Evolutionary conservation across 148 eudicot genomes (phyloP), one percentile per base, ranked within the genome.

Genomic region (Persicaria tinctoria): DNA sequence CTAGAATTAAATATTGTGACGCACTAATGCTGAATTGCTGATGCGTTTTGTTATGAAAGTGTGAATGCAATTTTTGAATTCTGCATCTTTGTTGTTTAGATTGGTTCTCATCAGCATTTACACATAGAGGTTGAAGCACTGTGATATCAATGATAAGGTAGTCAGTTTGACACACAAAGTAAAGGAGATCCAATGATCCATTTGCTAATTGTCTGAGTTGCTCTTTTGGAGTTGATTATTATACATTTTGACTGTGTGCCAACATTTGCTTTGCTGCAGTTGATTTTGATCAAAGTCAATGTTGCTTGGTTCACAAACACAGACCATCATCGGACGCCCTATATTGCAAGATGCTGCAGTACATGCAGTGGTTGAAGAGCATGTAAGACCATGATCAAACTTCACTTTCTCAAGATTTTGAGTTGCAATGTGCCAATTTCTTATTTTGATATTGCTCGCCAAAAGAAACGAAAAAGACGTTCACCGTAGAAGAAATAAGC

Each of bases 311-410:
- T 84, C 98, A 54, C 75, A 78, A 47, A 84, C 86, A 80, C 97
- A 92, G 82, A 95, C 97, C 77, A 89, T 95, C 50, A 86, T 95
- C 68, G 97, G 98, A 55, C 79, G 97, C 80, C 97, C 98, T 70
- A 80, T 89, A 66, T 84, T 95, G 81, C 96, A 93, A 51, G 89
- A 90, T 71, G 89, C 93, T 73, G 84, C 88, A 75, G 98, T 95
- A 78, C 89, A 92, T 81, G 97, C 97, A 59, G 90, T 92, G 68
- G 98, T 92, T 46, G 97, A 95, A 80, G 98, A 95, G 82, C 98
- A 95, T 83, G 98, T 95, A 86, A 89, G 70, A 38, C 46, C 49
- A 46, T 10, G 45, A 46, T 32, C 46, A 48, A 70, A n/a, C 16
- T 51, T n/a, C 17, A 5, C 11, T 6, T 27, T 4, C 0, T 73